Evolutionary conservation across 1,284 basidiomycete genomes (phyloP).

Genomic region (Meripilus lineatus): DNA sequence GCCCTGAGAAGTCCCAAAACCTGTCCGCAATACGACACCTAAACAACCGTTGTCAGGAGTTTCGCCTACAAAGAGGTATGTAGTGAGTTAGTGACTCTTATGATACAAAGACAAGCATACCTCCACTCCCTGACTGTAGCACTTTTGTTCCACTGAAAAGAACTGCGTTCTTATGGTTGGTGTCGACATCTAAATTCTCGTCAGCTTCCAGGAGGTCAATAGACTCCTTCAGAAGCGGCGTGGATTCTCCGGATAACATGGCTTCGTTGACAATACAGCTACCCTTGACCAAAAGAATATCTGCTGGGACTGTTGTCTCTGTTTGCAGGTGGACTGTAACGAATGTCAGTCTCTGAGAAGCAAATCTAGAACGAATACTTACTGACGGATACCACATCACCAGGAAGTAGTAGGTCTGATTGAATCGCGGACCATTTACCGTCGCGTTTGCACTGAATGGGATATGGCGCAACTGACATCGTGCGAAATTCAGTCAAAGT

Average conservation of each 20-base stretch:
- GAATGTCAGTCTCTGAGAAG: conserved; percentile 4
- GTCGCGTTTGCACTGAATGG: conserved; percentile 77
- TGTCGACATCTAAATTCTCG: conserved; percentile 82
- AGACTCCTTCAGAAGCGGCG: conserved; percentile 90
- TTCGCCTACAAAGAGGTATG: conserved; percentile 28
- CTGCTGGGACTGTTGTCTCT: conserved; percentile 87
- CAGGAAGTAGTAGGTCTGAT: conserved; percentile 83
- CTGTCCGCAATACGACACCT: conserved; percentile 89
- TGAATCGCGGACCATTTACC: conserved; percentile 77
- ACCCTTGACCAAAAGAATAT: conserved; percentile 83
- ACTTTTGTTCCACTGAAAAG: conserved; percentile 95
- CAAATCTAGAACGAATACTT: conserved; percentile 17
- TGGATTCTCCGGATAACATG: conserved; percentile 96
- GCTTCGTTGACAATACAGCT: conserved; percentile 96
- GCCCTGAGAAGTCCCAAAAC: conserved; percentile 94
- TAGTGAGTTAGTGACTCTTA: not conserved
- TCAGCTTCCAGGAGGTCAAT: conserved; percentile 76
- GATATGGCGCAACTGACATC: conserved; percentile 89
- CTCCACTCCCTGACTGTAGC: conserved; percentile 69
- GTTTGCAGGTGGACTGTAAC: conserved; percentile 63
- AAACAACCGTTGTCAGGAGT: conserved; percentile 90
- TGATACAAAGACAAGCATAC: conserved; percentile 20
- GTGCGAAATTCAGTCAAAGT: conserved; percentile 93
- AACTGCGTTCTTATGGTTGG: conserved; percentile 81
- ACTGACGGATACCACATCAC: conserved; percentile 84